Conservation (phyloP, 164 flowering plant species). For the Liriodendron chinense region DNA sequence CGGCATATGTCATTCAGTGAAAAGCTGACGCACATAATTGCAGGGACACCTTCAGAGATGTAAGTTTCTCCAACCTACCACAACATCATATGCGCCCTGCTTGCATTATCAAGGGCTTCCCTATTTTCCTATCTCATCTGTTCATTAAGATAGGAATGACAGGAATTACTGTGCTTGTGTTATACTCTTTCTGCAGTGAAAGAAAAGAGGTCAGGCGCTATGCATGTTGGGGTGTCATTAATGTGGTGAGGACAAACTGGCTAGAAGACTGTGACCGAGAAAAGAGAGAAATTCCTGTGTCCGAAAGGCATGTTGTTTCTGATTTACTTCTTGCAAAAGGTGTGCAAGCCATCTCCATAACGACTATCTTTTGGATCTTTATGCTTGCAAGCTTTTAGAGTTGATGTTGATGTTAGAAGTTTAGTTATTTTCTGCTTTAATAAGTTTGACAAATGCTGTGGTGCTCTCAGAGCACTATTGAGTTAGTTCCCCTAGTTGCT, state of each 20-base stretch:
- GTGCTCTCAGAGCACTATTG: too few species aligned
- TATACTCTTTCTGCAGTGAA: slow-evolving; percentile 46
- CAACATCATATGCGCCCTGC: slow-evolving; percentile 1
- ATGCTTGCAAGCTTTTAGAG: background rate
- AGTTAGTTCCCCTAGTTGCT: too few species aligned
- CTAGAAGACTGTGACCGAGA: slow-evolving; percentile 78
- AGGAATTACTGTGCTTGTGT: background rate
- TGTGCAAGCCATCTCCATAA: slow-evolving; percentile 17
- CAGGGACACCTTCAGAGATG: slow-evolving; percentile 82
- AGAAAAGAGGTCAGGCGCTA: slow-evolving; percentile 62
- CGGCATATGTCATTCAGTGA: slow-evolving; percentile 68
- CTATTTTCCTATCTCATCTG: background rate
- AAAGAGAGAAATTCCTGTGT: slow-evolving; percentile 78
- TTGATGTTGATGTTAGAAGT: background rate
- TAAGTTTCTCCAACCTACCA: slow-evolving; percentile 31
- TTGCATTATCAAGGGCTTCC: background rate
- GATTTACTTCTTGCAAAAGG: slow-evolving; percentile 78
- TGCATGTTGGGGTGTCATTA: slow-evolving; percentile 72
- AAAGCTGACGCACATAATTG: slow-evolving; percentile 77
- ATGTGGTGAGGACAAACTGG: slow-evolving; percentile 69
- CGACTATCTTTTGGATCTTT: background rate
- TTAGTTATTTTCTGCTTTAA: background rate
- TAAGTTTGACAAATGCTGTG: background rate
- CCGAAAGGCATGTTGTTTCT: slow-evolving; percentile 56
- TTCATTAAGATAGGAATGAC: background rate